Conservation (phyloP, 345 rosid genomes). For the Pistacia integerrima region DNA sequence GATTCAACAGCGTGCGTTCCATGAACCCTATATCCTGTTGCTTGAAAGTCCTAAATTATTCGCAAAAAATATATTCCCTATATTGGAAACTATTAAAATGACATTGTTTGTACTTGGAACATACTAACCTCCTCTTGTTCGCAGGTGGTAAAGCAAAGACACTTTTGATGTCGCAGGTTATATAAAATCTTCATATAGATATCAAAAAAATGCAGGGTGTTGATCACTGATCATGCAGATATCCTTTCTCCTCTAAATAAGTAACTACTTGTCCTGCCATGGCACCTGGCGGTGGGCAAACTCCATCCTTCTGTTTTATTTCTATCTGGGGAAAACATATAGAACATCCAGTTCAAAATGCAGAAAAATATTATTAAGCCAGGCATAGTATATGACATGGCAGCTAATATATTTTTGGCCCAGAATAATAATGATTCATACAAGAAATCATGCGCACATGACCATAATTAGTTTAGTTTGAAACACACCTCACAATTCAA, state of each 20-base stretch:
- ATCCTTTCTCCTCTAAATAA: slow-evolving; percentile 76
- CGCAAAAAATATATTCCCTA: not conserved
- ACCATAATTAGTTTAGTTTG: not conserved
- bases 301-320: slow-evolving; percentile 61
- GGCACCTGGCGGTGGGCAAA: slow-evolving; percentile 63
- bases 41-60: not conserved
- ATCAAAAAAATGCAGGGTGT: not conserved
- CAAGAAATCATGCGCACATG: not conserved
- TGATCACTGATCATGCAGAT: slow-evolving; percentile 46
- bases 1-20: not conserved
- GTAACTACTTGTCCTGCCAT: slow-evolving; percentile 77
- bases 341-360: not conserved
- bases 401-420: too few relatives aligned
- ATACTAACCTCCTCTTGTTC: not conserved
- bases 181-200: not conserved
- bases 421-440: not conserved
- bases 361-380: not conserved
- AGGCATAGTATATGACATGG: too few relatives aligned
- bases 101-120: not conserved
- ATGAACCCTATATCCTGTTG: not conserved
- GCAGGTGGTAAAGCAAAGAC: not conserved
- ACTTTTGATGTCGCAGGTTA: not conserved
- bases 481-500: slow-evolving; percentile 72
- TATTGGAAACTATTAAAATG: not conserved
- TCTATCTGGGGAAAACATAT: slow-evolving; percentile 55